Percentiles rank a stretch among this genome's conserved stretches.
phyloP scores from a whole-genome alignment of 2,329 filamentous ascomycete species.

The Fusarium mangiferae region DNA sequence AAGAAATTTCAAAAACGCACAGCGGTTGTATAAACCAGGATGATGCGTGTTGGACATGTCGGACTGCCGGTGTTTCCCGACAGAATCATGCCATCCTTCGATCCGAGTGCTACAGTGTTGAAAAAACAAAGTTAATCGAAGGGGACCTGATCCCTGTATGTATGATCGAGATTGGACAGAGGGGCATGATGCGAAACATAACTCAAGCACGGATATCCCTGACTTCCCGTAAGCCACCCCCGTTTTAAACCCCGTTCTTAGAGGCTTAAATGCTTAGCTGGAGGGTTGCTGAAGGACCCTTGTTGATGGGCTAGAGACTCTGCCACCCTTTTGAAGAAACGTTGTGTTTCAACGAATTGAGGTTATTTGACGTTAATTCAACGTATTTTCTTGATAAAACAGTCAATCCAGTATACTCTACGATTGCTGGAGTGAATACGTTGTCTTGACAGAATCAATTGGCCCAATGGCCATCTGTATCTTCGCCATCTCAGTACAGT shows the following conservation, averaged over 20 bases:
- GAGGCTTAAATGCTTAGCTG: neutral
- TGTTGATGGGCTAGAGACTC: conserved; percentile 19
- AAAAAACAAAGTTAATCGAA: conserved; percentile 30
- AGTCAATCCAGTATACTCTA: neutral
- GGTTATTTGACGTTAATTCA: conserved; percentile 1
- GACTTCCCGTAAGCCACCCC: conserved; percentile 6
- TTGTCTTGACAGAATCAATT: neutral
- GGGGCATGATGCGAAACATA: conserved; percentile 33
- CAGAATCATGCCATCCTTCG: conserved; percentile 43
- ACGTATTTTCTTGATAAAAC: neutral
- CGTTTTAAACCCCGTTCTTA: conserved; percentile 4
- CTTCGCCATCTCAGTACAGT: neutral
- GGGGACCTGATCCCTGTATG: conserved; percentile 21
- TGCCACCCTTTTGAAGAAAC: conserved; percentile 29
- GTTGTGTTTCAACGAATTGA: conserved; percentile 12
- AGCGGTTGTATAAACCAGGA: conserved; percentile 22
- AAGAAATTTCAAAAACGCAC: conserved; percentile 11
- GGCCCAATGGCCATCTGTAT: neutral
- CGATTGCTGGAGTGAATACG: neutral
- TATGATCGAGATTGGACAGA: conserved; percentile 11
- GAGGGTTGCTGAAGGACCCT: conserved; percentile 4
- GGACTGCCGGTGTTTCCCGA: conserved; percentile 42
- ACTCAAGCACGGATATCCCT: conserved; percentile 31
- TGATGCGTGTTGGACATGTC: conserved; percentile 20
- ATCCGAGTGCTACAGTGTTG: conserved; percentile 29